Evolutionary conservation across 768 basidiomycete species (phyloP).

Genomic region (Fistulinella prunicolor): DNA sequence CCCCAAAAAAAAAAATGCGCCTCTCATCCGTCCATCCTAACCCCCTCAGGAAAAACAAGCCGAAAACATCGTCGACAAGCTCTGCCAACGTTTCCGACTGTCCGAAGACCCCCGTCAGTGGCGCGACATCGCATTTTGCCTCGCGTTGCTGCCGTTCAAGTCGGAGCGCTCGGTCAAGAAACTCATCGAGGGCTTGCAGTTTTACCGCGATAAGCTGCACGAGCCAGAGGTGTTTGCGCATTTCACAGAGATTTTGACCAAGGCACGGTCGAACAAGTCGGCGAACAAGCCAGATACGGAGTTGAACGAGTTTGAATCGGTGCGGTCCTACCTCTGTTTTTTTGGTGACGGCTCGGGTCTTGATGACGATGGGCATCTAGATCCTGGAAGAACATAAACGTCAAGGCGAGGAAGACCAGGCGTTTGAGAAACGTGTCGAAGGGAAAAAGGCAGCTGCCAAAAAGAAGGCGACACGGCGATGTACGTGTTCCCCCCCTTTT

Average conservation of each 20-base stretch:
- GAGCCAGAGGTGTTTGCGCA: conserved; percentile 75
- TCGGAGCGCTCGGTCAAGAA: conserved; percentile 96
- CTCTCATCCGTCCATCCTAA: not conserved
- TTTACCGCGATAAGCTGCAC: conserved; percentile 95
- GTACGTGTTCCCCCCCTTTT: conserved; percentile 25
- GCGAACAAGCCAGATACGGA: conserved; percentile 92
- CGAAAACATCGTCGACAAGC: conserved; percentile 94
- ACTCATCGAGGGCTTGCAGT: conserved; percentile 86
- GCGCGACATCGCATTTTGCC: conserved; percentile 95
- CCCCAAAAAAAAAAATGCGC: not conserved
- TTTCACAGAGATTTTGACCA: conserved; percentile 89
- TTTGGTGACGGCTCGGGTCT: not conserved
- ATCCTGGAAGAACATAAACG: conserved; percentile 79
- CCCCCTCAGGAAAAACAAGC: conserved; percentile 88
- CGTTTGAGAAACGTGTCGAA: conserved; percentile 80
- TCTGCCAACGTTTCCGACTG: conserved; percentile 92
- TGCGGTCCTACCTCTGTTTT: conserved; percentile 21
- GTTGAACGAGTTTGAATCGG: conserved; percentile 91
- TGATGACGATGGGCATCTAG: conserved; percentile 34
- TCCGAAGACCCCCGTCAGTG: conserved; percentile 91
- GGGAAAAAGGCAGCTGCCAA: conserved; percentile 78
- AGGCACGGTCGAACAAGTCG: conserved; percentile 89
- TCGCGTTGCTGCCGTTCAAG: conserved; percentile 94
- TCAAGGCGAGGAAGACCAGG: conserved; percentile 91
- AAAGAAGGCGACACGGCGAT: conserved; percentile 60